A percentile compares a stretch with the other conserved stretches of the same genome.
Conservation (phyloP, 2,329 filamentous ascomycete species). For the Fusarium staphyleae region DNA sequence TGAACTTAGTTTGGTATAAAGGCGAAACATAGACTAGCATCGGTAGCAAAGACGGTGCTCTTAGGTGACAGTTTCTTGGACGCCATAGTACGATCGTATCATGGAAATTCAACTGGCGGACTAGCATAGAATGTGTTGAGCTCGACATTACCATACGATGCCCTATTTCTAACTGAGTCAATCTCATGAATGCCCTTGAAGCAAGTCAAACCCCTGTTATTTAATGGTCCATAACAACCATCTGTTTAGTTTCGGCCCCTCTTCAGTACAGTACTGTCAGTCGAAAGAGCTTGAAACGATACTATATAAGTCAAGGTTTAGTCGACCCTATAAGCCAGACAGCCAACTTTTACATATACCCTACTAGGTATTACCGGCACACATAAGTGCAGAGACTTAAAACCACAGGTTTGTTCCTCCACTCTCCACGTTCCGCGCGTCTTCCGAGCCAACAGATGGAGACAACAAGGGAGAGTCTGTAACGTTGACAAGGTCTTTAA, state of each 20-base stretch:
- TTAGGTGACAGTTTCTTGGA: too few species aligned
- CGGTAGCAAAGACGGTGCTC: too few species aligned
- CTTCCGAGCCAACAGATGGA: conserved; percentile 24
- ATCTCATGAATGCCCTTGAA: too few species aligned
- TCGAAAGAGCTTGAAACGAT: neutral
- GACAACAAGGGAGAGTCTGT: conserved; percentile 5
- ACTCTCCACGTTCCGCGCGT: conserved; percentile 16
- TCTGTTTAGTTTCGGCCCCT: neutral
- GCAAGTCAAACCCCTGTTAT: too few species aligned
- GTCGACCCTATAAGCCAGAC: neutral
- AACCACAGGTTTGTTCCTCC: conserved; percentile 19
- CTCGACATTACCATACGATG: too few species aligned
- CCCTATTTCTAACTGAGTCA: too few species aligned
- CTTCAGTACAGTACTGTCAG: neutral
- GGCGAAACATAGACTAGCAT: too few species aligned
- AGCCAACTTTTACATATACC: conserved; percentile 12
- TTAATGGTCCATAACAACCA: neutral
- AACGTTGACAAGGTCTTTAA: neutral
- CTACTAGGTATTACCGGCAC: conserved; percentile 1
- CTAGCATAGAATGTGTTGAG: too few species aligned
- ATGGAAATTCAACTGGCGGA: too few species aligned
- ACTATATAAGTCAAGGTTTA: conserved; percentile 2
- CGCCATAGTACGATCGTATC: too few species aligned
- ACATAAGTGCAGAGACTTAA: neutral
- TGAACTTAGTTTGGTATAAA: neutral